Percentiles rank a stretch among this genome's conserved stretches.
These are phyloP conservation scores for Fusarium succisae DNA, from an alignment of 2,329 filamentous ascomycete species.

Conservation along the genomic window DNA sequence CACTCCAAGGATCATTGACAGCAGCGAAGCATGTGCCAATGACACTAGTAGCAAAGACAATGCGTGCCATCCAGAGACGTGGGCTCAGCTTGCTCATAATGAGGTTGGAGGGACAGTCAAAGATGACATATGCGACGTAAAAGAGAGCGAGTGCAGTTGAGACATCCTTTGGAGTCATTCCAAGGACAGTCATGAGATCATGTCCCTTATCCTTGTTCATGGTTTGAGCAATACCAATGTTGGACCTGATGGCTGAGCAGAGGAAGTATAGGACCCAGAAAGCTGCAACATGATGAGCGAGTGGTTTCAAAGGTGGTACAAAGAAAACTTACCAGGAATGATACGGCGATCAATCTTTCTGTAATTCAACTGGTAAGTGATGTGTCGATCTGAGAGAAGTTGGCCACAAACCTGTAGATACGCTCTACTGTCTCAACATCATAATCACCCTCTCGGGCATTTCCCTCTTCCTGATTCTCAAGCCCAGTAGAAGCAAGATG, in stretches of 20 bases:
- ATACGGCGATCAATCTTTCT: slow-evolving; percentile 67
- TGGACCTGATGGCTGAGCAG: slow-evolving; percentile 90
- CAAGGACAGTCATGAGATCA: slow-evolving; percentile 76
- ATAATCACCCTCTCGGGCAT: slow-evolving; percentile 53
- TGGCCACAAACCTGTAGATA: slow-evolving; percentile 54
- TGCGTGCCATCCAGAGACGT: slow-evolving; percentile 90
- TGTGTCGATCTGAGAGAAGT: not conserved
- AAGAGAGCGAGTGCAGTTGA: slow-evolving; percentile 88
- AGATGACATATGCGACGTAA: slow-evolving; percentile 91
- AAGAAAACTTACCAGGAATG: slow-evolving; percentile 60
- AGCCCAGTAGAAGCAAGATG: slow-evolving; percentile 33
- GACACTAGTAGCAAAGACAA: slow-evolving; percentile 86
- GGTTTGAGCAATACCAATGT: slow-evolving; percentile 92
- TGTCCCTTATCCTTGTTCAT: slow-evolving; percentile 81
- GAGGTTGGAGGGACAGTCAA: slow-evolving; percentile 88
- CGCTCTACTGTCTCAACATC: slow-evolving; percentile 62
- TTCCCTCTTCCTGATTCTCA: slow-evolving; percentile 45
- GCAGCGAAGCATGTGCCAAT: slow-evolving; percentile 87
- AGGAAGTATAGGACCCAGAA: slow-evolving; percentile 94
- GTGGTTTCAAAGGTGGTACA: not conserved
- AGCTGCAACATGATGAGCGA: slow-evolving; percentile 55
- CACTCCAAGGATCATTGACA: slow-evolving; percentile 82
- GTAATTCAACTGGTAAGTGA: not conserved
- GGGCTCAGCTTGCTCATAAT: slow-evolving; percentile 88
- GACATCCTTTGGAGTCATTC: slow-evolving; percentile 77